These are phyloP conservation scores for Diversispora epigaea DNA, from an alignment of 192 early-diverging fungal genomes.

Conservation along the genomic window DNA sequence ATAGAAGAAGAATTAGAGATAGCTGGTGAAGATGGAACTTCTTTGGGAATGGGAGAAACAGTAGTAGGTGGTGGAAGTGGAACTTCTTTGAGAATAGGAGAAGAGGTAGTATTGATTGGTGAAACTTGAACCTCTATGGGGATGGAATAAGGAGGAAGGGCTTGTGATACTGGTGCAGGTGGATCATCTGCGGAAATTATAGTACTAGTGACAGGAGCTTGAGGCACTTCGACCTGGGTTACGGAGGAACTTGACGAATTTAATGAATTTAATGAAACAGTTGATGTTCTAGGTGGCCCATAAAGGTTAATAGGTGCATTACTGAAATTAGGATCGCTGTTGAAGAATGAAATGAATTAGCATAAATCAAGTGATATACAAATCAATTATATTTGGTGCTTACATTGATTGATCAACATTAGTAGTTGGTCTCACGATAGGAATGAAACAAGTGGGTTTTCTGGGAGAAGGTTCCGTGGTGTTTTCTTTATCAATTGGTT, in stretches of 20 bases:
- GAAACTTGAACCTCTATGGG: no score
- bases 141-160: no score
- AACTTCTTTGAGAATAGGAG: background rate
- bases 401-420: background rate
- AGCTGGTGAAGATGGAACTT: background rate
- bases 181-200: no score
- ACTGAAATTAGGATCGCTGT: background rate
- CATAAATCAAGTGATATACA: no score
- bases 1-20: background rate
- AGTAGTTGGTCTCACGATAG: background rate
- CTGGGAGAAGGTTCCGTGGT: background rate
- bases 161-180: no score
- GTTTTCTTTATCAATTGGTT: no score
- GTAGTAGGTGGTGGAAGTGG: background rate
- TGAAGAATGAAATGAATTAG: no score
- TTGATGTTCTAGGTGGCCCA: background rate
- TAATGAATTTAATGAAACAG: background rate
- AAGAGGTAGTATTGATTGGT: no score
- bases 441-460: no score
- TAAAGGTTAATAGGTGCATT: background rate
- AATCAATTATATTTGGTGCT: background rate
- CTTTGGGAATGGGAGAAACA: background rate
- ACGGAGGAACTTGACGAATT: no score
- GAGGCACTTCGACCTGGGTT: no score
- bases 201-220: no score